phyloP scores from a whole-genome alignment of 345 rosid genomes.

The Salix udensis region DNA sequence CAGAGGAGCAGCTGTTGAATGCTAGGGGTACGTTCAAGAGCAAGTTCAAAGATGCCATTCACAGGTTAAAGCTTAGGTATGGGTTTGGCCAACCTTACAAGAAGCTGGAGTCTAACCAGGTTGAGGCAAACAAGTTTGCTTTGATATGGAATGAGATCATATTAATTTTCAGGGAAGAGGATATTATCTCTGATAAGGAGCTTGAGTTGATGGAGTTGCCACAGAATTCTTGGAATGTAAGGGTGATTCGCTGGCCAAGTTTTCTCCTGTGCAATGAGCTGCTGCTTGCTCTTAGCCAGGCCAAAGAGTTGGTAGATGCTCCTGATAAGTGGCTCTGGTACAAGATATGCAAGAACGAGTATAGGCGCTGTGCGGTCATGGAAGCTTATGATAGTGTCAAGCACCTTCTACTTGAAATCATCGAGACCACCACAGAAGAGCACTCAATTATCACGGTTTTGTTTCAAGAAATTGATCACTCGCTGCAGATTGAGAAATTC shows the following conservation, averaged over 20 bases:
- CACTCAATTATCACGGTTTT: conserved; percentile 64
- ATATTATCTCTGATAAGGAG: conserved; percentile 83
- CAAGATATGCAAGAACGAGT: conserved; percentile 87
- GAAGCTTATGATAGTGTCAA: conserved; percentile 85
- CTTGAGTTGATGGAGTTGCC: conserved; percentile 88
- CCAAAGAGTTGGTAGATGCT: conserved; percentile 83
- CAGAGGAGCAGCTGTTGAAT: conserved; percentile 86
- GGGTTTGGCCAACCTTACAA: conserved; percentile 87
- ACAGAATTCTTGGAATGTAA: conserved; percentile 82
- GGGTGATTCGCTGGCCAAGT: conserved; percentile 94
- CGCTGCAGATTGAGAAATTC: conserved; percentile 64
- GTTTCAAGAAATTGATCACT: conserved; percentile 79
- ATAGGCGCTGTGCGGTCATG: conserved; percentile 83
- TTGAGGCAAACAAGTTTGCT: conserved; percentile 90
- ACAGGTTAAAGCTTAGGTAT: conserved; percentile 82
- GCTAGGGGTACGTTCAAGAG: conserved; percentile 67
- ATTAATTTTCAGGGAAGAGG: conserved; percentile 86
- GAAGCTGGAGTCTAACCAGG: conserved; percentile 93
- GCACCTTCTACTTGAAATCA: conserved; percentile 66
- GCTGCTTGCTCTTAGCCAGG: conserved; percentile 94
- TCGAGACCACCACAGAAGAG: conserved; percentile 70
- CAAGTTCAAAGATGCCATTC: conserved; percentile 80
- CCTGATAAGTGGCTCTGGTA: conserved; percentile 96
- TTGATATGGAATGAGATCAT: conserved; percentile 95
- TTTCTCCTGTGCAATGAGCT: conserved; percentile 90